Percentiles rank a stretch among this genome's conserved stretches.
These are phyloP conservation scores for Coemansia sp. DNA, from an alignment of 192 early-diverging fungal species.

Conservation along the genomic window DNA sequence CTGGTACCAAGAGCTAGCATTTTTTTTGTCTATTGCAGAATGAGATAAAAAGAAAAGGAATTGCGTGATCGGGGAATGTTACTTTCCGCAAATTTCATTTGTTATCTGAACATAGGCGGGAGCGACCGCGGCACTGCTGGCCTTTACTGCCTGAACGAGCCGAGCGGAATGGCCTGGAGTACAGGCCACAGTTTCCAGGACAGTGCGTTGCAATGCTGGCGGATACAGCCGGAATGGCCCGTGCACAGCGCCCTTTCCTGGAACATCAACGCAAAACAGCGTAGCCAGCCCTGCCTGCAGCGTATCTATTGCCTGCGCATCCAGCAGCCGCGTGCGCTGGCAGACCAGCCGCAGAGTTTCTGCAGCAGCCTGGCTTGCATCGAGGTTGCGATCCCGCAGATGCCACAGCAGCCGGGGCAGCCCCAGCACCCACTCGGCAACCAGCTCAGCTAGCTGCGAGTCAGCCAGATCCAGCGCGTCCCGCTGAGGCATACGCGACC, in stretches of 20 bases:
- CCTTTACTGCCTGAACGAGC: slow-evolving; percentile 29
- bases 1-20: slow-evolving; percentile 34
- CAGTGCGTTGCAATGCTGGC: slow-evolving; percentile 25
- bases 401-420: slow-evolving; percentile 53
- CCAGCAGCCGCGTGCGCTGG: slow-evolving; percentile 43
- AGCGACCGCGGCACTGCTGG: slow-evolving; percentile 6
- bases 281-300: slow-evolving; percentile 40
- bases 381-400: slow-evolving; percentile 44
- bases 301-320: slow-evolving; percentile 8
- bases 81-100: slow-evolving; percentile 13
- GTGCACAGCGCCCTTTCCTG: slow-evolving; percentile 39
- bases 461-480: slow-evolving; percentile 11
- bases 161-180: slow-evolving; percentile 14
- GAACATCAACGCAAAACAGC: slow-evolving; percentile 47
- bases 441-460: slow-evolving; percentile 9
- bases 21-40: slow-evolving; percentile 6
- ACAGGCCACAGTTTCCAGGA: slow-evolving; percentile 34
- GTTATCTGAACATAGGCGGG: not conserved
- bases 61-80: slow-evolving; percentile 13
- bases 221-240: slow-evolving; percentile 47
- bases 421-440: slow-evolving; percentile 28
- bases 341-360: slow-evolving; percentile 33
- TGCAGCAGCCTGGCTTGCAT: slow-evolving; percentile 28
- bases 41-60: slow-evolving; percentile 8
- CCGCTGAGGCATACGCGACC: slow-evolving; percentile 14